Evolutionary conservation across 139 green algal genomes (phyloP).

Genomic region (Pleodorina starrii): DNA sequence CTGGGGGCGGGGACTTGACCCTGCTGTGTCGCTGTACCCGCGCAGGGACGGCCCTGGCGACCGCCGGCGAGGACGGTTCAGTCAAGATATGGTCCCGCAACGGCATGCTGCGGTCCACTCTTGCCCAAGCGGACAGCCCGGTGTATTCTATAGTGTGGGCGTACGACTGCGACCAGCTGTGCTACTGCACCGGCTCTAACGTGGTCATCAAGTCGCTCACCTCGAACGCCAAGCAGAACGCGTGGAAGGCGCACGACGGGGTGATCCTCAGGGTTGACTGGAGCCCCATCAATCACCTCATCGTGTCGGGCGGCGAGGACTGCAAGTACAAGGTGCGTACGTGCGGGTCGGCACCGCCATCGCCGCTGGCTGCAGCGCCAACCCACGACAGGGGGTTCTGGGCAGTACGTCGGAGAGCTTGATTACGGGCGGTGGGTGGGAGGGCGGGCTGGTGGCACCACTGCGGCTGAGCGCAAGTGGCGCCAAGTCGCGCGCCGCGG

Average conservation of each 20-base stretch:
- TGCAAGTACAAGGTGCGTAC: constrained; percentile 83
- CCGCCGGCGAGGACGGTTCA: constrained; percentile 83
- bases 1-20: too few species aligned
- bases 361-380: too few species aligned
- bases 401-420: too few species aligned
- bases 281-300: constrained; percentile 76
- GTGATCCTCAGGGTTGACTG: constrained; percentile 80
- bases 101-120: constrained; percentile 84
- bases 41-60: constrained; percentile 82
- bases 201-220: constrained; percentile 73
- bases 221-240: constrained; percentile 60
- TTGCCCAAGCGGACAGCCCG: constrained; percentile 69
- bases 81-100: constrained; percentile 86
- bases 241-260: constrained; percentile 71
- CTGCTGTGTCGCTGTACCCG: too few species aligned
- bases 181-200: constrained; percentile 70
- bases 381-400: too few species aligned
- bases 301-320: constrained; percentile 86
- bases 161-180: constrained; percentile 73
- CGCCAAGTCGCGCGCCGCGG: too few species aligned
- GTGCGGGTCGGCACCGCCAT: background rate
- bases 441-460: too few species aligned
- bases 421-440: too few species aligned
- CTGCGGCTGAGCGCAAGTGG: too few species aligned
- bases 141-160: constrained; percentile 81